A percentile compares a stretch with the other conserved stretches of the same genome.
Evolutionary conservation across 2,329 filamentous ascomycete species (phyloP).

Genomic region (Cladosporium sp.): DNA sequence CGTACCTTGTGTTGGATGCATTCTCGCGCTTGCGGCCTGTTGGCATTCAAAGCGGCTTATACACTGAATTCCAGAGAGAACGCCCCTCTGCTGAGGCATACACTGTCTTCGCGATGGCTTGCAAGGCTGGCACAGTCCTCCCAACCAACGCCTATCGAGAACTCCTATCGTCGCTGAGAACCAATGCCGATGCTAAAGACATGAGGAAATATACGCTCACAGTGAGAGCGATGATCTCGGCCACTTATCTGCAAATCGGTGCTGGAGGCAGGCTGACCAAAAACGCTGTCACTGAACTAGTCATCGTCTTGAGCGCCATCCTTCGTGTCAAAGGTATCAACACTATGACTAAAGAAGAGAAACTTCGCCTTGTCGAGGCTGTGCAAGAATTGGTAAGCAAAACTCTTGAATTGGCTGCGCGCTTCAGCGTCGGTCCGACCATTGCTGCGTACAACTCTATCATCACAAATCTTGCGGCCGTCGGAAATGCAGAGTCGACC

Average conservation of each 20-base stretch:
- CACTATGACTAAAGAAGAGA: constrained; percentile 23
- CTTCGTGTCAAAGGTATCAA: constrained; percentile 28
- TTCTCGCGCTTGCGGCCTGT: constrained; percentile 49
- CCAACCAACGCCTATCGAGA: constrained; percentile 33
- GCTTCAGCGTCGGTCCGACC: constrained; percentile 30
- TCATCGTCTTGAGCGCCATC: constrained; percentile 36
- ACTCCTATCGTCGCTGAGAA: constrained; percentile 37
- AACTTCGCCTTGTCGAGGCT: constrained; percentile 25
- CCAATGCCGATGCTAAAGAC: constrained; percentile 22
- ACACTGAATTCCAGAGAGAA: constrained; percentile 47
- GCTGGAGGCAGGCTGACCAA: constrained; percentile 38
- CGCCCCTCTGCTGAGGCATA: constrained; percentile 50
- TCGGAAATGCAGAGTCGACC: constrained; percentile 30
- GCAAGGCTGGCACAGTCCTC: constrained; percentile 42
- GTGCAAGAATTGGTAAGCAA: constrained; percentile 31
- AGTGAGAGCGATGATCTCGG: constrained; percentile 43
- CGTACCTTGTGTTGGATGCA: constrained; percentile 54
- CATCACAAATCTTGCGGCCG: constrained; percentile 38
- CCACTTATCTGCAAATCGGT: constrained; percentile 44
- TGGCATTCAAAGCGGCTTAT: constrained; percentile 31
- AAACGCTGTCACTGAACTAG: constrained; percentile 41
- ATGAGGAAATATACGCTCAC: constrained; percentile 21
- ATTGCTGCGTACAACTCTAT: constrained; percentile 40
- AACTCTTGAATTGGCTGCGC: constrained; percentile 33
- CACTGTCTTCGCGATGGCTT: constrained; percentile 50